Conservation (phyloP, 257 asterid genomes). For the Anisodus acutangulus region DNA sequence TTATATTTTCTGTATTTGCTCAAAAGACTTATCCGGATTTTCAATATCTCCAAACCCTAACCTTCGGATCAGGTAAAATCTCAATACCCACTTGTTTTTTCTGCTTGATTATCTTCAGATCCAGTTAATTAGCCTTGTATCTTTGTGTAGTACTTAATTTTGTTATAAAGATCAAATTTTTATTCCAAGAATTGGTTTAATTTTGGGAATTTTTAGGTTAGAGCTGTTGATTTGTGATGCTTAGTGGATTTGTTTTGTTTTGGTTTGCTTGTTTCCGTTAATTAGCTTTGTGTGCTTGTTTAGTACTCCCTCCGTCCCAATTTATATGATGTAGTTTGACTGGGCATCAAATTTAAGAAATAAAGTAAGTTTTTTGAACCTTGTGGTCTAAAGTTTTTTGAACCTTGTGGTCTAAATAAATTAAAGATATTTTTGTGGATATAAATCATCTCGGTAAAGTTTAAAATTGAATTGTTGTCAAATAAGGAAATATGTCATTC, state of each 20-base stretch:
- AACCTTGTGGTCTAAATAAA: too few species aligned
- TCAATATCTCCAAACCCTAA: conserved; percentile 39
- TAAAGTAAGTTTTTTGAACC: too few species aligned
- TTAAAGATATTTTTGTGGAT: too few species aligned
- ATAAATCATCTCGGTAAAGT: too few species aligned
- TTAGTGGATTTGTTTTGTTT: neutral
- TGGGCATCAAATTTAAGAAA: too few species aligned
- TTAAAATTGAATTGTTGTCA: too few species aligned
- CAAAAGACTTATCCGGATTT: conserved; percentile 44
- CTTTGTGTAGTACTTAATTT: neutral
- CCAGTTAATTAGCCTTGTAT: neutral
- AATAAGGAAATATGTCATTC: too few species aligned
- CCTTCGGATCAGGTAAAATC: neutral
- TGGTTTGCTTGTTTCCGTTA: neutral
- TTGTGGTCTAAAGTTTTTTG: too few species aligned
- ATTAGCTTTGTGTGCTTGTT: neutral
- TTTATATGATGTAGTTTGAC: too few species aligned
- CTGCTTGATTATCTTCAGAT: neutral
- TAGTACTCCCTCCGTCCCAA: too few species aligned
- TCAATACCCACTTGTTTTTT: neutral
- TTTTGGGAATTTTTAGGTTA: neutral
- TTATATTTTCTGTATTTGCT: conserved; percentile 32
- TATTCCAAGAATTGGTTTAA: neutral
- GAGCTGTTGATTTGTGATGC: neutral
- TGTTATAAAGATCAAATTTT: neutral